phyloP scores from a whole-genome alignment of 495 filamentous ascomycete species.

The Aspergillus haitiensis region DNA sequence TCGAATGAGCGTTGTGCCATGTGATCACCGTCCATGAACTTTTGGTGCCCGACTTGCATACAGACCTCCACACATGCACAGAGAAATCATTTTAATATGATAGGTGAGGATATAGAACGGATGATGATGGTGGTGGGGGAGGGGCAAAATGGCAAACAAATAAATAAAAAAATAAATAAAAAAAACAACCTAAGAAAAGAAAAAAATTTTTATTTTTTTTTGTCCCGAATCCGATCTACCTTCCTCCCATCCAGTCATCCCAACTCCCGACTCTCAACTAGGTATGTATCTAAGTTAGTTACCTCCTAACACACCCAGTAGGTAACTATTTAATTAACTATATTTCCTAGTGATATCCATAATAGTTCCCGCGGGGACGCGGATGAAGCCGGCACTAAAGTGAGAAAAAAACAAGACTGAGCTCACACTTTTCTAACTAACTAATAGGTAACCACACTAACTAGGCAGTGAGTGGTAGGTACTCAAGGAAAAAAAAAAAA shows the following conservation, averaged over 20 bases:
- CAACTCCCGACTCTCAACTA: no score
- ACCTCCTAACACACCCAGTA: no score
- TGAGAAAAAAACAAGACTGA: neutral
- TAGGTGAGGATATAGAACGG: no score
- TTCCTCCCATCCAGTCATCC: neutral
- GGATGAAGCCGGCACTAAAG: constrained; percentile 22
- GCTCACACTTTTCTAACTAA: neutral
- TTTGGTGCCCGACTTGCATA: neutral
- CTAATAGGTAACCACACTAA: neutral
- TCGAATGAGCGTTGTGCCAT: constrained; percentile 1
- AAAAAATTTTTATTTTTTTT: no score
- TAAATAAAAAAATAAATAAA: no score
- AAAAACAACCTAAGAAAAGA: no score
- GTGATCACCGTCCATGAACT: constrained; percentile 3
- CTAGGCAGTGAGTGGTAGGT: neutral
- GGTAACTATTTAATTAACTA: no score
- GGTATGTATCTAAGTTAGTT: no score
- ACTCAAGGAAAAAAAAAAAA: neutral
- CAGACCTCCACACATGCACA: neutral
- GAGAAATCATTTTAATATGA: no score
- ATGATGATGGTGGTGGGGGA: no score
- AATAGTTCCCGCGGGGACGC: constrained; percentile 12
- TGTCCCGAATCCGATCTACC: neutral
- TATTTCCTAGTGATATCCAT: no score
- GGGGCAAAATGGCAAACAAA: neutral